Conservation (phyloP, 2,329 filamentous ascomycete genomes). For the Cladosporium sp. region DNA sequence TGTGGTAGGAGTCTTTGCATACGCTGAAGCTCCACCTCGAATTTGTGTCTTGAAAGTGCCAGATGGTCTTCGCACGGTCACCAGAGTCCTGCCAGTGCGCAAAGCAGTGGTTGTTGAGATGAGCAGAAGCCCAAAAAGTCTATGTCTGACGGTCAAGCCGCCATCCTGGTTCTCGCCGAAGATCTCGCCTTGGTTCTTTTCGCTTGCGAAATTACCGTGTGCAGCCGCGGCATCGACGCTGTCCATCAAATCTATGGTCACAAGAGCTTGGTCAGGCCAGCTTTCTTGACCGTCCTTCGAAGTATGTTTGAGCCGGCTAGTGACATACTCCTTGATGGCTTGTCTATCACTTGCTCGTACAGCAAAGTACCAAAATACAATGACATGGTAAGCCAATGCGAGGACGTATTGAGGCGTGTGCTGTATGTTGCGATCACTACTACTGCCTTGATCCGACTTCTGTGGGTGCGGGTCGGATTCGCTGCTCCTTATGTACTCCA, state of each 20-base stretch:
- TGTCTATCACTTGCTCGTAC: slow-evolving; percentile 79
- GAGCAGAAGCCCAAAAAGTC: slow-evolving; percentile 70
- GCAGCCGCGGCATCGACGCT: slow-evolving; percentile 26
- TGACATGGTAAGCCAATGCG: slow-evolving; percentile 87
- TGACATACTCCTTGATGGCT: slow-evolving; percentile 85
- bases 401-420: slow-evolving; percentile 66
- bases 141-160: slow-evolving; percentile 62
- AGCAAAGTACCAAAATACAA: slow-evolving; percentile 94
- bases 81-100: slow-evolving; percentile 27
- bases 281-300: slow-evolving; percentile 70
- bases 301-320: slow-evolving; percentile 73
- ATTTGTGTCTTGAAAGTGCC: slow-evolving; percentile 20
- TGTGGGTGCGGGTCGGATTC: slow-evolving; percentile 34
- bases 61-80: slow-evolving; percentile 30
- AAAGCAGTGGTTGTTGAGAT: slow-evolving; percentile 69
- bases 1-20: slow-evolving; percentile 1
- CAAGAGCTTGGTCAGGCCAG: slow-evolving; percentile 87
- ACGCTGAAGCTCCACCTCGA: background rate
- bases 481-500: slow-evolving; percentile 72
- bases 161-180: slow-evolving; percentile 64
- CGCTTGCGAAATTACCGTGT: background rate
- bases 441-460: slow-evolving; percentile 10
- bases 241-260: slow-evolving; percentile 75
- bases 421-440: slow-evolving; percentile 10
- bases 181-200: background rate